Conservation (phyloP, 108 stramenopile genomes). For the Seminavis robusta region DNA sequence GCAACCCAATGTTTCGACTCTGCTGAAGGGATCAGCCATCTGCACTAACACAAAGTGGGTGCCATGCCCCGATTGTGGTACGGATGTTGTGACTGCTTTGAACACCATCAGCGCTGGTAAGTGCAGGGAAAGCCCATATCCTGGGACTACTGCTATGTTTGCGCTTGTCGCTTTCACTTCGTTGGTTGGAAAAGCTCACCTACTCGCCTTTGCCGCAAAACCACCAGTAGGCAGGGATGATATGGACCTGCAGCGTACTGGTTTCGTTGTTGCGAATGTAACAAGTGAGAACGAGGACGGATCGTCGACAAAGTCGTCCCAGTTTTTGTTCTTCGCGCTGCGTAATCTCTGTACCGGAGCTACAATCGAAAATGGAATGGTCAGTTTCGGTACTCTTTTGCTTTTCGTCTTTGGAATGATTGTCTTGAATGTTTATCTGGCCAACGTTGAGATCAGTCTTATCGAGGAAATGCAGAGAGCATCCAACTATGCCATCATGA, state of each 20-base stretch:
- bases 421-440: constrained; percentile 38
- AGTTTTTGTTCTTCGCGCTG: constrained; percentile 34
- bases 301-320: too few relatives aligned
- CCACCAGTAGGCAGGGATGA: too few relatives aligned
- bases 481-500: constrained; percentile 84
- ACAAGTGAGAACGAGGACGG: too few relatives aligned
- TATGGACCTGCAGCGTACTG: too few relatives aligned
- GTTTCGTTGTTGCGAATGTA: too few relatives aligned
- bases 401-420: constrained; percentile 42
- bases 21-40: constrained; percentile 25
- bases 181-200: too few relatives aligned
- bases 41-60: constrained; percentile 69
- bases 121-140: too few relatives aligned
- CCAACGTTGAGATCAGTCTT: constrained; percentile 46
- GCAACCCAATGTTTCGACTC: neutral
- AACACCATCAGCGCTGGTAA: constrained; percentile 8
- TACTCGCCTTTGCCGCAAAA: too few relatives aligned
- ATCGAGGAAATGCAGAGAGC: constrained; percentile 89
- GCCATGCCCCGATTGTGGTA: constrained; percentile 36
- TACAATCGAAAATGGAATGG: constrained; percentile 36
- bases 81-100: constrained; percentile 14
- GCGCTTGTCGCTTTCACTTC: neutral
- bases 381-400: constrained; percentile 53
- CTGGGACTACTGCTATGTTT: constrained; percentile 24
- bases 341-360: constrained; percentile 75